Evolutionary conservation across 805 yeast genomes (phyloP), one percentile per base, ranked within the genome.

Genomic region (Suhomyces kilbournensis): DNA sequence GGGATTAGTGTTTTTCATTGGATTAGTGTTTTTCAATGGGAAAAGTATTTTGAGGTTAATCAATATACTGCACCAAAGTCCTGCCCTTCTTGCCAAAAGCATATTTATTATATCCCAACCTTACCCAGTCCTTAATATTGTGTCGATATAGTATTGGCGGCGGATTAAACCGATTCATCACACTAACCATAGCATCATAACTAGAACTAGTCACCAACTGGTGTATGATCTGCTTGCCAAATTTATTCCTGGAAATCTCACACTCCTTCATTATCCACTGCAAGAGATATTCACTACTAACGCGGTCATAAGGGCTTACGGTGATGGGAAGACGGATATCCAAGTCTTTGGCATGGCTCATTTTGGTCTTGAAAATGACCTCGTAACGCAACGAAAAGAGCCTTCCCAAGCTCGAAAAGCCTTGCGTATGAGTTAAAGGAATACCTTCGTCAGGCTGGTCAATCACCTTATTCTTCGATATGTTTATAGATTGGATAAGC

Each of bases 251-350:
- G 1, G 86, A 81, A 22, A 69, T 53, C 38, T 77, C 80, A 49
- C 81, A 79, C 61, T 84, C 86, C 47, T 75, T 71, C 53, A 74
- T 56, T 15, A 84, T 81, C 78, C 86, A 76, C 53, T 72, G 74
- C 51, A 83, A 71, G 10, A 84, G 61, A 52, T 81, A 76, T 32
- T 72, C 76, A 42, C 84, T 70, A 57, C 79, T 74, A 2, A 64
- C 57, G 35, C 78, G 64, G 57, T 81, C 77, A 69, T 77, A 82
- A 1, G 85, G 84, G 25, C 84, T 71, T 0, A 85, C 72, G 0
- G 79, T 79, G 4, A 85, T 66, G 1, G 86, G 87, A 20, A 82
- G 73, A 14, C 69, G 63, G 9, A 80, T 62, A 44, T 75, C 79
- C 39, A 83, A 67, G 52, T 80, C 81, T 56, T 80, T 81, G 2